Evolutionary conservation across 768 basidiomycete genomes (phyloP), one percentile per base, ranked within the genome.

Genomic region (Strobilomyces echinocephalus): DNA sequence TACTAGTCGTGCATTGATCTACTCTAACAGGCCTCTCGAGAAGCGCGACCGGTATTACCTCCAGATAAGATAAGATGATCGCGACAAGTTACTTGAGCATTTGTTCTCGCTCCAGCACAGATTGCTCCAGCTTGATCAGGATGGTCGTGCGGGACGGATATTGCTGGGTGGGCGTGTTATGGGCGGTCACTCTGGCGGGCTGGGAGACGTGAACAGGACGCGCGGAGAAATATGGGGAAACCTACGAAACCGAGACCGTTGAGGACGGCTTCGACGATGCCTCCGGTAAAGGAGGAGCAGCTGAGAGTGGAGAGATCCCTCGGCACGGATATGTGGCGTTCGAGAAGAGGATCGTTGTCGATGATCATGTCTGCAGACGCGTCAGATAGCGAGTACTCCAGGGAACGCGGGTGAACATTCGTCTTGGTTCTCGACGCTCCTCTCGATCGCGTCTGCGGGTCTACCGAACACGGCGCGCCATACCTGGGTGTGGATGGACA

Each of bases 181-280:
- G 97, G 0, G 95, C 94, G 0, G 97, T 98, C 28, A 98, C 97
- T 61, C 95, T 80, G 9, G 95, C 93, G 28, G 97, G 95, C 95
- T 98, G 64, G 44, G 52, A 46, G 28, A 12, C 56, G 41, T 58
- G 57, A 61, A 60, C 46, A 8, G 57, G 39, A 30, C 14, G 53
- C 28, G 40, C 14, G 28, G 9, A 48, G 45, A 58, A 43, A 33
- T 16, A 41, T 18, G 28, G 35, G 9, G 50, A 5, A n/a, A 82
- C 92, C 65, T 66, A 97, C 95, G 62, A 98, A 93, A 54, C 92
- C 91, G 24, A 95, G 76, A 1, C 93, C 94, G 67, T 97, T 94
- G 58, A 97, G 76, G 15, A 95, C 91, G 11, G 95, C 97, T 72
- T 99, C 97, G 12, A 99, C 95, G 46, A 99, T 85, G 1, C 97